Percentiles rank a stretch among this genome's conserved stretches.
Conservation (phyloP, 352 stramenopile genomes). For the Thalassiosira sp. region DNA sequence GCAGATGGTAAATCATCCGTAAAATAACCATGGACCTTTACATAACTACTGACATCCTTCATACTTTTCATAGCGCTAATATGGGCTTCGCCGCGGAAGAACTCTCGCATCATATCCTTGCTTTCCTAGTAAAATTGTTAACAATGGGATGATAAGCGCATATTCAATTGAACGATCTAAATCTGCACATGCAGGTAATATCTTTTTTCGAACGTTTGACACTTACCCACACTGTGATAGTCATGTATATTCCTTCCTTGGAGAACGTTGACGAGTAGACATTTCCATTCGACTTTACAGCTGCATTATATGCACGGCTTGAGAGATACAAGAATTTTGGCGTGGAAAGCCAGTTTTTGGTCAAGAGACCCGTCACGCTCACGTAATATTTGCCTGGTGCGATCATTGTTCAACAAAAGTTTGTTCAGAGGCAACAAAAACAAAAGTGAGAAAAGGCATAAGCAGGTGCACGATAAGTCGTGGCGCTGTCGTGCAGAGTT, state of each 20-base stretch:
- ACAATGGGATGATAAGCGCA: too few species aligned
- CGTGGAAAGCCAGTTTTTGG: conserved; percentile 2
- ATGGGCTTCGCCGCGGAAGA: conserved; percentile 1
- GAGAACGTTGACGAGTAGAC: conserved; percentile 11
- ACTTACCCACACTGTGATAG: conserved; percentile 23
- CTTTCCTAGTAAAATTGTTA: too few species aligned
- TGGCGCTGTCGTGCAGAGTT: too few species aligned
- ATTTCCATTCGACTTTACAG: background rate
- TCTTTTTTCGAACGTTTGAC: too few species aligned
- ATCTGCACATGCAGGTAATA: too few species aligned
- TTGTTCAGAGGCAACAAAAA: too few species aligned
- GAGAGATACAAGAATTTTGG: conserved; percentile 13
- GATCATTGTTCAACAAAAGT: conserved; percentile 7
- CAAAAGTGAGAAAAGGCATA: too few species aligned
- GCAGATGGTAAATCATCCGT: background rate
- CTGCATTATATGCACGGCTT: background rate
- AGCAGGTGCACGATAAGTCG: too few species aligned
- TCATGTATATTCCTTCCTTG: background rate
- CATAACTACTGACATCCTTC: conserved; percentile 15
- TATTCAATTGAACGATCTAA: too few species aligned
- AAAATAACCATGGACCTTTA: conserved; percentile 19
- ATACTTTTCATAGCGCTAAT: background rate
- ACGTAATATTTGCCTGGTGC: conserved; percentile 6
- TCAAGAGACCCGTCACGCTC: conserved; percentile 14
- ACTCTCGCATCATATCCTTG: conserved; percentile 11